Evolutionary conservation across 352 stramenopile genomes (phyloP), one percentile per base, ranked within the genome.

Genomic region (Pythium plurisporium): DNA sequence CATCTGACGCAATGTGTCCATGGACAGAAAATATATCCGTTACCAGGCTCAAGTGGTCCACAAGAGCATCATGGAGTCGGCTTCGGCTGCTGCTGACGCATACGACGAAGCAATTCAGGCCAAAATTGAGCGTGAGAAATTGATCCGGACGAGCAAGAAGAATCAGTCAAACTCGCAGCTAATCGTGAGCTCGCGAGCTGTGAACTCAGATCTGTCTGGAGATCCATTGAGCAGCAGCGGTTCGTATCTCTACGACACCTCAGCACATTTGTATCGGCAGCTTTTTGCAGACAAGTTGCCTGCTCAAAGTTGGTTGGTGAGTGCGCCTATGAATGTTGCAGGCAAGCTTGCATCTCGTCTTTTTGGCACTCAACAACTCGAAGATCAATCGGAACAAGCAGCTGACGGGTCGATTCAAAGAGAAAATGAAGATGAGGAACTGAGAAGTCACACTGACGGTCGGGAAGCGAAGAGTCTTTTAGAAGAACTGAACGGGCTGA

Each of bases 401-500:
- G 26, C 3, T 17, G 40, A 8, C 3, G 33, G 20, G 6, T 12
- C 17, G 9, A 20, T 3, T 41, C 4, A 33, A 26, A 56, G 25
- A n/a, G 41, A 51, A 25, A 31, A 23, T 11, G 31, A 42, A 11
- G 60, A 60, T 9, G 59, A 83, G 1, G 33, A 55, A 2, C 17
- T 57, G 2, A 20, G 52, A 60, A 76, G 37, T 62, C 22, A 67
- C 11, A 57, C 41, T 12, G 72, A 73, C 26, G 48, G 47, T 20
- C 51, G 62, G 9, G 74, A 91, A 30, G 74, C 74, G n/a, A 86
- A 80, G 25, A 93, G 80, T 44, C 69, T 93, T 40, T 59, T 93
- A 25, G 78, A 93, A 53, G 82, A 93, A 48, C 70, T 93, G 9
- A 93, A 93, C 59, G 79, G 79, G 0, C 74, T 93, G 15, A 93